Evolutionary conservation across 225 moss, liverwort and hornwort genomes (phyloP), one percentile per base, ranked within the genome.

Genomic region (Rhytidiadelphus loreus): DNA sequence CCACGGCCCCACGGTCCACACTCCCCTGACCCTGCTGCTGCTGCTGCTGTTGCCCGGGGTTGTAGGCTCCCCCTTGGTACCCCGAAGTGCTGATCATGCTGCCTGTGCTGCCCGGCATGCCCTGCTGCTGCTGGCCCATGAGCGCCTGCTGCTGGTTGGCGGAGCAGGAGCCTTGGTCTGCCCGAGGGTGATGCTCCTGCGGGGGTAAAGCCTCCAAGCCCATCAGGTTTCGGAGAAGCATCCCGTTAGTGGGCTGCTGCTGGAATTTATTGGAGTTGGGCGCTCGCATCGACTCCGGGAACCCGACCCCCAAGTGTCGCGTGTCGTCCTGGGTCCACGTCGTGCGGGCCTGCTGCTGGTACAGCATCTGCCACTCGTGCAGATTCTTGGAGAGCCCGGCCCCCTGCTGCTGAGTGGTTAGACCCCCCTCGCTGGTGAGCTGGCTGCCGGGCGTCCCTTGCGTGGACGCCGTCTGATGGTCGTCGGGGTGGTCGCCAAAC

Each of bases 321-420:
- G 87, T 59, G 68, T 93, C 92, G 74, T 91, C 91, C 48, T 93
- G 96, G 61, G 95, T 59, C 95, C 93, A 92, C 22, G 90, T 86
- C 35, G 83, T 87, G 86, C 94, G 83, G 71, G 92, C 90, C 90
- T 91, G 92, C 57, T 95, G 92, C 33, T 95, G 96, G 90, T 99
- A 99, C 39, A 99, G 88, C 93, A 99, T 95, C 86, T 99, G 98
- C 98, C 97, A 99, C 37, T 99, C 96, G 83, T 97, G 97, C 43
- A 98, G 91, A 58, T 97, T 93, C 87, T 97, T 95, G 24, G 95
- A 93, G 33, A 95, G 64, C 22, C 88, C 87, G 66, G 84, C 78
- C 17, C 80, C 89, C 68, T 91, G 64, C 76, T 85, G 86, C 56
- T 86, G 86, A 65, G 80, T 48, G 85, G 90, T 56, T 80, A 92